These are phyloP conservation scores for Diaporthe vexans DNA, from an alignment of 2,329 filamentous ascomycete species.

Conservation along the genomic window DNA sequence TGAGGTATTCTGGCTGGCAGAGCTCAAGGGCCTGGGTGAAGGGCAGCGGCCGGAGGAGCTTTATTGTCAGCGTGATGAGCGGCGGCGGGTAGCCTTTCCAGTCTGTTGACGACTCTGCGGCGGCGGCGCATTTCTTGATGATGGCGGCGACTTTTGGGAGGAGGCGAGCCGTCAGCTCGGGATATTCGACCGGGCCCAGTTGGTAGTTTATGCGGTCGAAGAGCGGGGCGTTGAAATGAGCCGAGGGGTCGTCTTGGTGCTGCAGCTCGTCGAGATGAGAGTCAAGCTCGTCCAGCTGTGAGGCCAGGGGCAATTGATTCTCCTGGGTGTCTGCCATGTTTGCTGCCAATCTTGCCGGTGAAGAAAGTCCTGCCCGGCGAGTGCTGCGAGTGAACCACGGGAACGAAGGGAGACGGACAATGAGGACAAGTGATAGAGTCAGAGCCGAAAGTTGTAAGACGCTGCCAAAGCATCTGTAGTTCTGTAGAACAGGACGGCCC, in stretches of 20 bases:
- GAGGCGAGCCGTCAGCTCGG: constrained; percentile 64
- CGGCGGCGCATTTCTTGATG: constrained; percentile 64
- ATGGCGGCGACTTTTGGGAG: constrained; percentile 68
- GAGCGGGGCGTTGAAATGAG: constrained; percentile 61
- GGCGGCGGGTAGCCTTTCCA: constrained; percentile 57
- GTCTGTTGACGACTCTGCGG: constrained; percentile 29
- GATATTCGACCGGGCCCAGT: constrained; percentile 44
- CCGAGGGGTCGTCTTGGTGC: constrained; percentile 53
- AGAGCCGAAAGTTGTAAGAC: background rate
- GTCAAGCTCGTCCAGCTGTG: constrained; percentile 64
- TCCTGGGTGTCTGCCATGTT: constrained; percentile 35
- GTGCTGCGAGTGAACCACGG: too few relatives aligned
- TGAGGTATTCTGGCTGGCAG: constrained; percentile 64
- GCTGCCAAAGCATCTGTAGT: background rate
- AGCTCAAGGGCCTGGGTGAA: constrained; percentile 67
- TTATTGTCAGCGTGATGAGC: constrained; percentile 67
- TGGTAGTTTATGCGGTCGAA: constrained; percentile 58
- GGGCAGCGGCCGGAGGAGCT: constrained; percentile 67
- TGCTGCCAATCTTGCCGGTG: background rate
- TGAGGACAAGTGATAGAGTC: background rate
- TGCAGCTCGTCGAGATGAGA: constrained; percentile 66
- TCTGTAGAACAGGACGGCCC: background rate
- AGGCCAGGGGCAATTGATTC: constrained; percentile 7
- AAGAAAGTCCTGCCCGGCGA: background rate
- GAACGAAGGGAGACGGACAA: too few relatives aligned